phyloP scores from a whole-genome alignment of 2,329 filamentous ascomycete species.

The Fusarium sp. region DNA sequence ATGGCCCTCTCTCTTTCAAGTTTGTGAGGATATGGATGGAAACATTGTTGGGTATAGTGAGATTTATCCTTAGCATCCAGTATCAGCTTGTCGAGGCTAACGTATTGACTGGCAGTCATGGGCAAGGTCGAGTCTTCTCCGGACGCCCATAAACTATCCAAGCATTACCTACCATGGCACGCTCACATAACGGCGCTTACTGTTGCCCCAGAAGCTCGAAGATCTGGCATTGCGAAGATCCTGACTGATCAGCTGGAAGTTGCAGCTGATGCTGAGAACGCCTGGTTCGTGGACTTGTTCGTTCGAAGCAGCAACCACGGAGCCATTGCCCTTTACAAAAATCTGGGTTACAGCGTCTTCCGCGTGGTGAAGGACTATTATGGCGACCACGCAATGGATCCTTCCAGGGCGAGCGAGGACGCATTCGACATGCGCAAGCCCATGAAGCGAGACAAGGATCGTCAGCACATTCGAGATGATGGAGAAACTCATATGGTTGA shows the following conservation, averaged over 20 bases:
- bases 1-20: conserved; percentile 95
- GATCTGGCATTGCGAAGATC: conserved; percentile 86
- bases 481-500: conserved; percentile 82
- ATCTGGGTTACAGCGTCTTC: conserved; percentile 92
- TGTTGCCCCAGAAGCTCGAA: conserved; percentile 84
- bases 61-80: conserved; percentile 43
- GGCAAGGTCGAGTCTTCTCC: conserved; percentile 94
- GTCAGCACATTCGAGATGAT: conserved; percentile 80
- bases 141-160: conserved; percentile 75
- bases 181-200: conserved; percentile 97
- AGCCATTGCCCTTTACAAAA: conserved; percentile 88
- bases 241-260: conserved; percentile 83
- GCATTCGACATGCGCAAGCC: conserved; percentile 98
- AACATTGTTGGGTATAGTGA: conserved; percentile 94
- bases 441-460: conserved; percentile 79
- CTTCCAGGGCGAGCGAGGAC: conserved; percentile 76
- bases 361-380: conserved; percentile 92
- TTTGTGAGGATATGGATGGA: conserved; percentile 86
- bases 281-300: conserved; percentile 97
- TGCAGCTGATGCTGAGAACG: conserved; percentile 81
- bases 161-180: conserved; percentile 98
- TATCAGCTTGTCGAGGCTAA: conserved; percentile 28
- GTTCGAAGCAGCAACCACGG: conserved; percentile 88
- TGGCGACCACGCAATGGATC: conserved; percentile 78
- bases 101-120: conserved; percentile 76